Percentiles rank a stretch among this genome's conserved stretches.
Conservation (phyloP, 192 early-diverging fungal species). For the Kappamyces sp. region DNA sequence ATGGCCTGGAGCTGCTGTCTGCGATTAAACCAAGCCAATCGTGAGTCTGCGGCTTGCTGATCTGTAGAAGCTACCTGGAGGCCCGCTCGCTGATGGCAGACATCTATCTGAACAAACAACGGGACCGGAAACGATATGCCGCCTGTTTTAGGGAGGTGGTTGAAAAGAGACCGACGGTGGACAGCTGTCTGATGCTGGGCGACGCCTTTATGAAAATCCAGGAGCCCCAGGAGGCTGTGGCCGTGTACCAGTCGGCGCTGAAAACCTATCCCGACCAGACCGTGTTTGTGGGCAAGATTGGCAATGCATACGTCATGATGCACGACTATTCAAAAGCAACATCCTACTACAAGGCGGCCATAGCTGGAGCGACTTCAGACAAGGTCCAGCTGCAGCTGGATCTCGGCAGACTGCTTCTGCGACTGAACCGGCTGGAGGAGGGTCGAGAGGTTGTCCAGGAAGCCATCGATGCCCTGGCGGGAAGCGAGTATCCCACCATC, state of each 20-base stretch:
- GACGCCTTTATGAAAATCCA: slow-evolving; percentile 54
- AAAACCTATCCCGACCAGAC: slow-evolving; percentile 31
- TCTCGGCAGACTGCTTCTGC: slow-evolving; percentile 36
- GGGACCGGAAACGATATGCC: slow-evolving; percentile 46
- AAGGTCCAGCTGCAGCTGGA: slow-evolving; percentile 29
- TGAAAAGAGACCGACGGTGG: slow-evolving; percentile 36
- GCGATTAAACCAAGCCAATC: slow-evolving; percentile 26
- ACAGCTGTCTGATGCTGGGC: slow-evolving; percentile 44
- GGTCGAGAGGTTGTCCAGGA: slow-evolving; percentile 18
- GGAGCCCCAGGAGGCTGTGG: slow-evolving; percentile 50
- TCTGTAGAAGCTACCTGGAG: slow-evolving; percentile 20
- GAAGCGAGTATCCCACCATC: no score
- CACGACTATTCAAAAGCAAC: slow-evolving; percentile 47
- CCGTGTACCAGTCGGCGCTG: slow-evolving; percentile 44
- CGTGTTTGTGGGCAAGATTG: slow-evolving; percentile 39
- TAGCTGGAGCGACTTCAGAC: slow-evolving; percentile 23
- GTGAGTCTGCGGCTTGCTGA: slow-evolving; percentile 5
- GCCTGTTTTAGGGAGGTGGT: slow-evolving; percentile 44
- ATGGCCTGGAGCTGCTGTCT: slow-evolving; percentile 31
- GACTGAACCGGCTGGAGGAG: slow-evolving; percentile 29
- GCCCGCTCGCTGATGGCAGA: slow-evolving; percentile 39
- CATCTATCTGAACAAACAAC: slow-evolving; percentile 47
- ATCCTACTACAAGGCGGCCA: slow-evolving; percentile 38
- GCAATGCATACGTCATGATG: slow-evolving; percentile 39
- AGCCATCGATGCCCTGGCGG: no score